phyloP scores from a whole-genome alignment of 2,329 filamentous ascomycete genomes.

The Stemphylium lycopersici region DNA sequence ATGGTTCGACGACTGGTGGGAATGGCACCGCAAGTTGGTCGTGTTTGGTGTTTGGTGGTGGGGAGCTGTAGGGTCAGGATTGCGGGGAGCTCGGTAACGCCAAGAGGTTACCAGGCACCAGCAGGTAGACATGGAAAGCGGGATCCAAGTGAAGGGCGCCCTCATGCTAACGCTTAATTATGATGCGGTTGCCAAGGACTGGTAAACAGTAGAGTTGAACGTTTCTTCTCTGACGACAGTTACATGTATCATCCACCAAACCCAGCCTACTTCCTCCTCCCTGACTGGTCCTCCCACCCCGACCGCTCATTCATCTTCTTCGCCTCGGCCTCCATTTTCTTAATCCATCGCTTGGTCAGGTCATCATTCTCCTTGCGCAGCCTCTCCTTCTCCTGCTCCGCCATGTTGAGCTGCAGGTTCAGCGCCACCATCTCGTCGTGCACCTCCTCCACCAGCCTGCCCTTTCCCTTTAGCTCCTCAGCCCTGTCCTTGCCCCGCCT shows the following conservation, averaged over 20 bases:
- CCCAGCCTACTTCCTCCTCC: slow-evolving; percentile 20
- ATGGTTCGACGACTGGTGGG: slow-evolving; percentile 26
- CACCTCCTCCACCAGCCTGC: slow-evolving; percentile 81
- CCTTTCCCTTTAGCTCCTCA: slow-evolving; percentile 84
- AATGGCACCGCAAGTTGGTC: slow-evolving; percentile 11
- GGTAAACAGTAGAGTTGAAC: background rate
- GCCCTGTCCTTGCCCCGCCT: slow-evolving; percentile 78
- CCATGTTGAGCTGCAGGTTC: slow-evolving; percentile 85
- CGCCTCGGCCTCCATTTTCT: slow-evolving; percentile 81
- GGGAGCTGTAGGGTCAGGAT: slow-evolving; percentile 9
- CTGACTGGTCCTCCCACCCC: slow-evolving; percentile 33
- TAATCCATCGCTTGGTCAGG: slow-evolving; percentile 90
- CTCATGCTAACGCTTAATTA: no score
- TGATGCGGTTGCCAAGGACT: no score
- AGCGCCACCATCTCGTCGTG: slow-evolving; percentile 92
- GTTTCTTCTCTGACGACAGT: no score
- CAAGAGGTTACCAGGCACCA: slow-evolving; percentile 38
- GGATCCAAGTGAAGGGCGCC: background rate
- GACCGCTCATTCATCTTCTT: slow-evolving; percentile 75
- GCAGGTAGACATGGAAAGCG: background rate
- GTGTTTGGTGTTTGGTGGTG: slow-evolving; percentile 17
- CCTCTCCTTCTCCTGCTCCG: slow-evolving; percentile 75
- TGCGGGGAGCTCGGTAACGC: slow-evolving; percentile 36
- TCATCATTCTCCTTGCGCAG: slow-evolving; percentile 85
- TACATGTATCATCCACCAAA: background rate